A percentile compares a stretch with the other conserved stretches of the same genome.
Conservation (phyloP, 371 early-diverging fungal genomes). For the Mucor plumbeus region DNA sequence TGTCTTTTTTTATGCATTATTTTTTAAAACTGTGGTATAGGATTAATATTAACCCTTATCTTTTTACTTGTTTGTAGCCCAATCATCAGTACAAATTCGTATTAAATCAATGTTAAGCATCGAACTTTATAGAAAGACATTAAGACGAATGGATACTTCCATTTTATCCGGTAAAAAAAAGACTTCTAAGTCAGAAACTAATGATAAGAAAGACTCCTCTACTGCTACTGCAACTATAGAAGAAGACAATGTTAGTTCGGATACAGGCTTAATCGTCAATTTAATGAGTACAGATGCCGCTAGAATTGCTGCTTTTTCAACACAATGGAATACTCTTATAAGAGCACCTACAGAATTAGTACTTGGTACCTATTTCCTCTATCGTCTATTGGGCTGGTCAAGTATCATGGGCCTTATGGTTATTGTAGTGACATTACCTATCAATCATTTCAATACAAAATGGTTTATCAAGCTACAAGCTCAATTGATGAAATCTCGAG, state of each 20-base stretch:
- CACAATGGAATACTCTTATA: slow-evolving; percentile 59
- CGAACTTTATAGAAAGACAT: slow-evolving; percentile 61
- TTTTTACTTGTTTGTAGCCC: slow-evolving; percentile 18
- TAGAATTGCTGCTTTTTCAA: slow-evolving; percentile 63
- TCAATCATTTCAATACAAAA: slow-evolving; percentile 60
- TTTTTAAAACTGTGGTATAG: not conserved
- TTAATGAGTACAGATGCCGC: slow-evolving; percentile 86
- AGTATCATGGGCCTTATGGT: slow-evolving; percentile 72
- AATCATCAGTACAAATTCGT: slow-evolving; percentile 47
- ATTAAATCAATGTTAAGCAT: slow-evolving; percentile 55
- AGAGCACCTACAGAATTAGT: slow-evolving; percentile 63
- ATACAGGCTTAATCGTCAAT: slow-evolving; percentile 80
- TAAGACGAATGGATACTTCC: slow-evolving; percentile 38
- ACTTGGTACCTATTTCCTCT: slow-evolving; percentile 67
- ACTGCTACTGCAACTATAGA: not conserved
- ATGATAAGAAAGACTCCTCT: slow-evolving; percentile 7
- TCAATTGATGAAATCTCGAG: slow-evolving; percentile 57
- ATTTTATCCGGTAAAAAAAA: slow-evolving; percentile 34
- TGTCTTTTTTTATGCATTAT: not conserved
- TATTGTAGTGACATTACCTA: slow-evolving; percentile 55
- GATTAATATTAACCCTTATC: not conserved
- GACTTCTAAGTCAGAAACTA: slow-evolving; percentile 1
- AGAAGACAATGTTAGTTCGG: slow-evolving; percentile 42
- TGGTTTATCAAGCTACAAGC: slow-evolving; percentile 57
- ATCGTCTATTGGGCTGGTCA: slow-evolving; percentile 67